phyloP scores from a whole-genome alignment of 208 protist species.

The Trypanosoma avium region DNA sequence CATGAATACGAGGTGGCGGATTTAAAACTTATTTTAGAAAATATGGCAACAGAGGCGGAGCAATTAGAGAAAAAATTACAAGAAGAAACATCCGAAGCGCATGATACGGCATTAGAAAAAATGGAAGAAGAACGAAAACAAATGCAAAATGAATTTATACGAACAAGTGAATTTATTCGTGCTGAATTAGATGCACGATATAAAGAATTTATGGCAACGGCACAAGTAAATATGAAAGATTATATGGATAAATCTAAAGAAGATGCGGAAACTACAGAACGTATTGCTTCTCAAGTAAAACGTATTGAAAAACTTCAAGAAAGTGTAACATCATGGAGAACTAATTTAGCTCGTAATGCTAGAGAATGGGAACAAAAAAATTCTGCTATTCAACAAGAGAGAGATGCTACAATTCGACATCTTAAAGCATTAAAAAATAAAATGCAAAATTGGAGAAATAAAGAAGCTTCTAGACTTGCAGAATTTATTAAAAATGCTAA shows the following conservation, averaged over 20 bases:
- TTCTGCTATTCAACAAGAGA: conserved; percentile 86
- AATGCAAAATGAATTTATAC: conserved; percentile 80
- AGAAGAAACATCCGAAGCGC: conserved; percentile 79
- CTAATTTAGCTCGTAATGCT: conserved; percentile 87
- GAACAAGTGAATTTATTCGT: conserved; percentile 66
- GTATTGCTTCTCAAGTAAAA: conserved; percentile 87
- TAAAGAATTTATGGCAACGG: conserved; percentile 91
- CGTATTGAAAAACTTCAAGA: conserved; percentile 95
- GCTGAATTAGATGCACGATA: conserved; percentile 82
- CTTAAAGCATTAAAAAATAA: conserved; percentile 93
- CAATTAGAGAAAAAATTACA: conserved; percentile 87
- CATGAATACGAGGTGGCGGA: conserved; percentile 83
- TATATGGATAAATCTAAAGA: conserved; percentile 95
- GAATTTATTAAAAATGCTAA: conserved; percentile 92
- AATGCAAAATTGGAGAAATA: conserved; percentile 92
- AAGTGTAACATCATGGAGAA: conserved; percentile 87
- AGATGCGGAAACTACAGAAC: conserved; percentile 90
- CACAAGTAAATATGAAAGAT: conserved; percentile 94
- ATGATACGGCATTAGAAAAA: conserved; percentile 91
- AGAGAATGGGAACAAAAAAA: conserved; percentile 94
- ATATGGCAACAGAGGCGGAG: conserved; percentile 88
- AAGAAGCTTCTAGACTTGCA: conserved; percentile 78
- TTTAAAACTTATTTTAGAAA: conserved; percentile 88
- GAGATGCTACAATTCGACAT: conserved; percentile 90
- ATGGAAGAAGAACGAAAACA: conserved; percentile 91